Base-by-base conservation (phyloP, 2,329 filamentous ascomycete genomes). In the Fusarium clavum region DNA sequence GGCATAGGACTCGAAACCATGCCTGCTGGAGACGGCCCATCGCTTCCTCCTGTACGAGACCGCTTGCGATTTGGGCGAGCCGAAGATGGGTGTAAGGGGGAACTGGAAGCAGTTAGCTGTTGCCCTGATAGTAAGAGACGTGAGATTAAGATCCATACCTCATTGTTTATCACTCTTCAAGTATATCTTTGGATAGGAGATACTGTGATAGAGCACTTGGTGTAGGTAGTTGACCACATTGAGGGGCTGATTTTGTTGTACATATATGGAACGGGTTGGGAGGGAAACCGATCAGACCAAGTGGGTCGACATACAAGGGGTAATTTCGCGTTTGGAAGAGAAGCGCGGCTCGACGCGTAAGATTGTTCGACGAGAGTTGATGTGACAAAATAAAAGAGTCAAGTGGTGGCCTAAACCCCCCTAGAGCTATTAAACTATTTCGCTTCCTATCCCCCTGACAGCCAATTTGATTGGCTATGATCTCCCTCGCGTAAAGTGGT, bases 1-100 rank as follows among this genome's bases (percentile, higher is more conserved):
- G 89, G 85, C 82, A 91, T 87, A 9, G 88, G 88, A 70, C 88
- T 90, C 4, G 88, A 90, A 32, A 83, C 86, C 14, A 81, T 79
- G 13, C 81, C 83, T 30, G 83, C 81, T 16, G 87, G 84, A 29
- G 87, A 87, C 6, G 81, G 79, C 30, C 78, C 83, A 79, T 88
- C 85, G 64, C 84, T 85, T 48, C 81, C 85, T 55, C 80, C 82
- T 18, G 81, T 82, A 61, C 87, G 86, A 38, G 86, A 83, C 51
- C 87, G 86, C 77, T 90, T 89, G 73, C 87, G 85, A 76, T 79
- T 85, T 47, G 81, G 79, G 57, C 84, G 81, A 45, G 82, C 85
- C 27, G 86, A 97, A 75, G 91, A 94, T 71, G 94, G 94, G 65
- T 91, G 90, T 66, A 97, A 86, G 79, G 94, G 94, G 79, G 94